A percentile compares a stretch with the other conserved stretches of the same genome.
phyloP scores from a whole-genome alignment of 768 basidiomycete genomes.

The Tremella fuciformis region DNA sequence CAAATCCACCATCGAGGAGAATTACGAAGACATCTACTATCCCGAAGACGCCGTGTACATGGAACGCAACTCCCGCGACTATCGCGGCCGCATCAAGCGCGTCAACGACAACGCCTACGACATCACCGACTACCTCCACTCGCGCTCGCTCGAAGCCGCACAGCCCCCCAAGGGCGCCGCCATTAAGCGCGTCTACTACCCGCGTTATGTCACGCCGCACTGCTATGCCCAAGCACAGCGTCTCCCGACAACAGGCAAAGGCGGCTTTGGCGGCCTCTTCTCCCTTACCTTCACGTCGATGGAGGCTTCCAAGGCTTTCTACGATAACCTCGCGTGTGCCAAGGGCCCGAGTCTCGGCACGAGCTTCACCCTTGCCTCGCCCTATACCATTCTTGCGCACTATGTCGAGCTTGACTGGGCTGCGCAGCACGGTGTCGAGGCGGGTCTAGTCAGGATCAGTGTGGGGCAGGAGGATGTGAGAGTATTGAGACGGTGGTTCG shows the following conservation, averaged over 20 bases:
- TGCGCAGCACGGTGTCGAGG: constrained; percentile 76
- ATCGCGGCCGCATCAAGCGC: constrained; percentile 65
- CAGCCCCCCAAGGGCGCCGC: constrained; percentile 51
- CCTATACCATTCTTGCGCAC: constrained; percentile 89
- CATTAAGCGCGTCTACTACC: constrained; percentile 84
- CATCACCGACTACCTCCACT: constrained; percentile 72
- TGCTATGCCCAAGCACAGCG: constrained; percentile 68
- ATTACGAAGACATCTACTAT: constrained; percentile 83
- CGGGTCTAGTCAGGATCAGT: constrained; percentile 77
- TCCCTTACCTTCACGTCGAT: constrained; percentile 74
- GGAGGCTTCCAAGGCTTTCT: constrained; percentile 72
- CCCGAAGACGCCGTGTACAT: constrained; percentile 90
- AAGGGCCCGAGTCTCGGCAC: constrained; percentile 86
- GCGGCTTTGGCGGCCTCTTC: constrained; percentile 82
- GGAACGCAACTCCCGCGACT: constrained; percentile 97
- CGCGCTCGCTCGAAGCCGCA: constrained; percentile 54
- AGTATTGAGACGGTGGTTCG: constrained; percentile 62
- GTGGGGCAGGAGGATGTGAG: constrained; percentile 81
- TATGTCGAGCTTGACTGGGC: constrained; percentile 90
- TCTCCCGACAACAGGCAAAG: constrained; percentile 55
- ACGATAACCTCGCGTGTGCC: constrained; percentile 72
- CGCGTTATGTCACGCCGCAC: constrained; percentile 70
- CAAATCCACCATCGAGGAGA: constrained; percentile 60
- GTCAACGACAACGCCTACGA: constrained; percentile 81
- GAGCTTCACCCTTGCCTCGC: constrained; percentile 92